Evolutionary conservation across 2,329 filamentous ascomycete species (phyloP).

Genomic region (Cladophialophora carrionii): DNA sequence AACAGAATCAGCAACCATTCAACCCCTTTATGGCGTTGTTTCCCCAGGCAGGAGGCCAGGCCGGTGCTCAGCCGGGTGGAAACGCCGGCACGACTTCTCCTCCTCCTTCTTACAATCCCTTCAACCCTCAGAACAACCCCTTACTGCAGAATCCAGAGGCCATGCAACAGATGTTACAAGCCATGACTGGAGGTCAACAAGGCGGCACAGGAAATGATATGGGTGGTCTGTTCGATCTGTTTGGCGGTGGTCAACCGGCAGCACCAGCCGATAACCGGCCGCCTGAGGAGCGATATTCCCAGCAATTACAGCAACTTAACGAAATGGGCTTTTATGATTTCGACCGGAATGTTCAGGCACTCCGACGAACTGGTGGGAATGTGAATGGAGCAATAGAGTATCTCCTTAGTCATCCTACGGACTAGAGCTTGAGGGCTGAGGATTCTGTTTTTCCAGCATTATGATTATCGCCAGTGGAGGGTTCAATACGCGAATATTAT

Average conservation of each 20-base stretch:
- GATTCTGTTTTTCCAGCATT: constrained; percentile 1
- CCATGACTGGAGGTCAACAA: constrained; percentile 44
- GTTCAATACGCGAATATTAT: constrained; percentile 5
- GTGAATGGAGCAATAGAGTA: constrained; percentile 71
- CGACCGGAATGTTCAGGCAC: constrained; percentile 84
- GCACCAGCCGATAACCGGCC: constrained; percentile 78
- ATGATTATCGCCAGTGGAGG: background rate
- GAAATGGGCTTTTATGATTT: constrained; percentile 99
- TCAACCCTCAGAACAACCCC: constrained; percentile 52
- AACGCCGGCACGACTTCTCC: constrained; percentile 38
- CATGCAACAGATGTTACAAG: constrained; percentile 61
- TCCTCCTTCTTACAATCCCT: constrained; percentile 46
- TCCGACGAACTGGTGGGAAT: constrained; percentile 86
- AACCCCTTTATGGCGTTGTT: constrained; percentile 74
- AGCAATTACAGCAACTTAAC: constrained; percentile 88
- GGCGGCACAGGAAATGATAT: constrained; percentile 47
- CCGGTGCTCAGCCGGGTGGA: constrained; percentile 42
- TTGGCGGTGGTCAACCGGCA: constrained; percentile 46
- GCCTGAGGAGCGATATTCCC: constrained; percentile 89
- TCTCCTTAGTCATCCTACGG: constrained; percentile 37
- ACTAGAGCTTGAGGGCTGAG: background rate
- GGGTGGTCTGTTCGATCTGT: constrained; percentile 40
- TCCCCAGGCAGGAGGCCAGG: constrained; percentile 48
- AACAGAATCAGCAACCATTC: constrained; percentile 46
- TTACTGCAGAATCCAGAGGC: constrained; percentile 63